A percentile compares a stretch with the other conserved stretches of the same genome.
Conservation (phyloP, 371 early-diverging fungal species). For the Coemansia sp. region DNA sequence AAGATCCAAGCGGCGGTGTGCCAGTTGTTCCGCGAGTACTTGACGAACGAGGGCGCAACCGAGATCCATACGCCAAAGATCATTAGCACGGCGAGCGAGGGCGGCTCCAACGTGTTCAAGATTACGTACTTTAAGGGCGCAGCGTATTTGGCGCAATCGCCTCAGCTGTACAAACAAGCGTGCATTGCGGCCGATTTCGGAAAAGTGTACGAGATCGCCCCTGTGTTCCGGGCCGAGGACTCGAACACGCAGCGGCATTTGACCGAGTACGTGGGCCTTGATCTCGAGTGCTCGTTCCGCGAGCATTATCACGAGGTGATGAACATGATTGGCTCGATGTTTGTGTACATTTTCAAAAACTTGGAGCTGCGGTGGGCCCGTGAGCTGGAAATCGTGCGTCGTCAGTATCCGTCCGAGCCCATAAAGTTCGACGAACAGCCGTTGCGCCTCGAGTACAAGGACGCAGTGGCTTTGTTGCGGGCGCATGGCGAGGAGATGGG, state of each 20-base stretch:
- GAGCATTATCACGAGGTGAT: conserved; percentile 98
- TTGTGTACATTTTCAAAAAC: conserved; percentile 89
- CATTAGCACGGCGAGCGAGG: conserved; percentile 95
- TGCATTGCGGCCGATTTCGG: conserved; percentile 98
- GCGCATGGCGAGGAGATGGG: conserved; percentile 89
- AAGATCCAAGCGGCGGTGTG: conserved; percentile 94
- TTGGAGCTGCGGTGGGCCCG: conserved; percentile 76
- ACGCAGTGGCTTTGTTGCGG: conserved; percentile 91
- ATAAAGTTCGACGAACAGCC: conserved; percentile 87
- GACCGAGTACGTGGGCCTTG: conserved; percentile 99
- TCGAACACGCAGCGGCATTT: conserved; percentile 98
- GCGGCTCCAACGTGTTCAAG: conserved; percentile 98
- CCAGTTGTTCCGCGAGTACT: conserved; percentile 91
- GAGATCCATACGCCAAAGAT: conserved; percentile 99
- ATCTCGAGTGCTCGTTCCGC: conserved; percentile 99
- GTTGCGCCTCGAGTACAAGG: conserved; percentile 82
- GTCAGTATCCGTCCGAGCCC: conserved; percentile 92
- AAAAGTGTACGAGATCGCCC: conserved; percentile 98
- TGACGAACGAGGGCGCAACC: conserved; percentile 79
- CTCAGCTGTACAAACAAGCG: conserved; percentile 99
- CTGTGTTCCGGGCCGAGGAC: conserved; percentile 99
- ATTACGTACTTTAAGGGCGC: conserved; percentile 95
- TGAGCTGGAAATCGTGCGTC: conserved; percentile 86
- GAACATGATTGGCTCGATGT: conserved; percentile 87
- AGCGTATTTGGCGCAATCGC: conserved; percentile 98